Percentiles rank a stretch among this genome's conserved stretches.
These are phyloP conservation scores for Aspergillus fructus DNA, from an alignment of 2,329 filamentous ascomycete species.

Conservation along the genomic window DNA sequence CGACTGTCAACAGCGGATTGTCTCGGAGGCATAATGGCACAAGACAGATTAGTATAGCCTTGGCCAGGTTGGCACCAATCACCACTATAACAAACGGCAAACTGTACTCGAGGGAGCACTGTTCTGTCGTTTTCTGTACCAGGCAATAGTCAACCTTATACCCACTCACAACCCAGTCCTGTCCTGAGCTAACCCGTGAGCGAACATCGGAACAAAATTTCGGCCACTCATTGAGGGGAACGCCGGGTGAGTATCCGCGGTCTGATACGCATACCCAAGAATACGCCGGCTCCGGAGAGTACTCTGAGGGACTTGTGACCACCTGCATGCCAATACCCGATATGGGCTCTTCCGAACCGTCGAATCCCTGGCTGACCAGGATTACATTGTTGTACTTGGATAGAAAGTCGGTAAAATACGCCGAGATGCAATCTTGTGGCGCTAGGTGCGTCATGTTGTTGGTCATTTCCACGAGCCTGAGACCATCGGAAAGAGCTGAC, in stretches of 20 bases:
- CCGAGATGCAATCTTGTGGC: constrained; percentile 12
- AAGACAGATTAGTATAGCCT: not conserved
- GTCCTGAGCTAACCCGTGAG: not conserved
- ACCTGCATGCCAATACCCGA: not conserved
- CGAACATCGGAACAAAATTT: no score
- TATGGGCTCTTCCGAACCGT: not conserved
- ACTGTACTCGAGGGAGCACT: constrained; percentile 21
- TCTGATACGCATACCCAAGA: constrained; percentile 2
- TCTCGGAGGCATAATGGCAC: not conserved
- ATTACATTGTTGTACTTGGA: constrained; percentile 14
- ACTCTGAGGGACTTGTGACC: not conserved
- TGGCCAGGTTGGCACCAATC: constrained; percentile 18
- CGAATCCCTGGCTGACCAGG: constrained; percentile 5
- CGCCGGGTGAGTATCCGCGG: no score
- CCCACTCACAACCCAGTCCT: not conserved
- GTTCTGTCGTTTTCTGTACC: constrained; percentile 17
- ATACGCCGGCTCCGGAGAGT: not conserved
- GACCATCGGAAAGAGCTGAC: no score
- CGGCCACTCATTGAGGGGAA: not conserved
- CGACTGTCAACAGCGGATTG: no score
- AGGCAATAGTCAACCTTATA: constrained; percentile 10
- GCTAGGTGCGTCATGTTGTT: not conserved
- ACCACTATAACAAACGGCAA: constrained; percentile 17
- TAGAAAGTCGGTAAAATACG: constrained; percentile 19
- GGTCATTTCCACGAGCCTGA: not conserved